A percentile compares a stretch with the other conserved stretches of the same genome.
These are phyloP conservation scores for Fusarium nelsonii DNA, from an alignment of 2,329 filamentous ascomycete species.

Conservation along the genomic window DNA sequence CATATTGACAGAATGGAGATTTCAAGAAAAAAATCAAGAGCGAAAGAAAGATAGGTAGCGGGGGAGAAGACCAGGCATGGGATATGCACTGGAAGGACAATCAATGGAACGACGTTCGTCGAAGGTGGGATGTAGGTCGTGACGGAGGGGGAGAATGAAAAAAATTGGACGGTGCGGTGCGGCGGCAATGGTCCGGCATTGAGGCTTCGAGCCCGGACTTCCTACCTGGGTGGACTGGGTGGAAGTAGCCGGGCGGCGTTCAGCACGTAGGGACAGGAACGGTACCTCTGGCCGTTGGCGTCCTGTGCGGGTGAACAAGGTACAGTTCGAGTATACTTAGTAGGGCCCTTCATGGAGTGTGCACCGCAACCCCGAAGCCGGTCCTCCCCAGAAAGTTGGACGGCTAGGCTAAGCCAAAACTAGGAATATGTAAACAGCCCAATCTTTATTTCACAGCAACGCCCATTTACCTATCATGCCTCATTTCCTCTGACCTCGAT, in stretches of 20 bases:
- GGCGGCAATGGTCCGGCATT: conserved; percentile 50
- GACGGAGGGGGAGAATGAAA: conserved; percentile 43
- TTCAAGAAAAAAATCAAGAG: conserved; percentile 32
- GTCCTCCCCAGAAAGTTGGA: conserved; percentile 24
- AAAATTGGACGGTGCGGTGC: conserved; percentile 49
- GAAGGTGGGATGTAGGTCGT: conserved; percentile 40
- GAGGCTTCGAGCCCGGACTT: conserved; percentile 15
- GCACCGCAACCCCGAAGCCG: conserved; percentile 24
- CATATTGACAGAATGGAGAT: conserved; percentile 48
- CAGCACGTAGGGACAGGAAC: conserved; percentile 27
- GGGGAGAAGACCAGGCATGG: conserved; percentile 46
- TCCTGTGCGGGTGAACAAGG: conserved; percentile 11
- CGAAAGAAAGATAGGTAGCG: conserved; percentile 32
- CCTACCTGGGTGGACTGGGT: neutral
- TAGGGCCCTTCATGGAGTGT: no score
- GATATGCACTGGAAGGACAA: conserved; percentile 45
- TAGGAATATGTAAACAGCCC: conserved; percentile 51
- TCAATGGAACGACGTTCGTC: conserved; percentile 45
- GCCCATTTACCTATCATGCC: neutral
- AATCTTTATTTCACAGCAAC: conserved; percentile 16
- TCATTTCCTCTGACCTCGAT: neutral
- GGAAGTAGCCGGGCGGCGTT: conserved; percentile 25
- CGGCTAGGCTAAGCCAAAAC: conserved; percentile 45
- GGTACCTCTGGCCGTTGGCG: conserved; percentile 26
- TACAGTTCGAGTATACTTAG: conserved; percentile 29